Percentiles rank a stretch among this genome's conserved stretches.
Conservation (phyloP, 164 flowering plant species). For the Stephania yunnanensis region DNA sequence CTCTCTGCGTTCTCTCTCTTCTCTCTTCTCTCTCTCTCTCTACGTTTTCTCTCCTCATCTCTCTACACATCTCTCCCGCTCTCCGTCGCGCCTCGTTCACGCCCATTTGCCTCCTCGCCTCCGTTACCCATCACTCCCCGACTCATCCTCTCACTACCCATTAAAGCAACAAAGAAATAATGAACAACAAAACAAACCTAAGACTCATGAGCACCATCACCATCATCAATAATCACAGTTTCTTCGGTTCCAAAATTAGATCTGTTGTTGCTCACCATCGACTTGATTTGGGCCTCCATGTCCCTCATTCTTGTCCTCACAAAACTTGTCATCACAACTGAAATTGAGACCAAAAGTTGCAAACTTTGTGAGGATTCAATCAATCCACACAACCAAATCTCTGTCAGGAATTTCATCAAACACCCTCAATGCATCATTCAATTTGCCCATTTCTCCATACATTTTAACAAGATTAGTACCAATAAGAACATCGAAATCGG, state of each 20-base stretch:
- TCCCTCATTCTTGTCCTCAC: constrained; percentile 44
- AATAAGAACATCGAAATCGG: constrained; percentile 18
- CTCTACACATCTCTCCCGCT: too few species aligned
- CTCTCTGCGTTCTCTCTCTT: too few species aligned
- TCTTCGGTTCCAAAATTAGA: neutral
- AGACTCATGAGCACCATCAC: constrained; percentile 16
- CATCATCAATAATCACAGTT: neutral
- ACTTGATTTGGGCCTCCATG: constrained; percentile 39
- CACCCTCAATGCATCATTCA: constrained; percentile 14
- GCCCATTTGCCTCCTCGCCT: too few species aligned
- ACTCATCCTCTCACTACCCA: constrained; percentile 1
- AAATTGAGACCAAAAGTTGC: neutral
- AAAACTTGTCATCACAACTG: constrained; percentile 52
- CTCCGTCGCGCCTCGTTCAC: too few species aligned
- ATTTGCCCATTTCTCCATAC: constrained; percentile 18
- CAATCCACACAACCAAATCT: constrained; percentile 24
- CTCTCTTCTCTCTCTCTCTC: too few species aligned
- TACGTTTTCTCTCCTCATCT: too few species aligned
- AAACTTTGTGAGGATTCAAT: neutral
- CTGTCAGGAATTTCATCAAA: constrained; percentile 27
- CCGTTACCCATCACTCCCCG: neutral
- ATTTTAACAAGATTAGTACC: constrained; percentile 22
- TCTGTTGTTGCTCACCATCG: constrained; percentile 19
- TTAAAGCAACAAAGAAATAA: neutral
- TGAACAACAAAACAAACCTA: constrained; percentile 1